These are phyloP conservation scores for Simplicillium aogashimaense DNA, from an alignment of 2,329 filamentous ascomycete genomes.

Conservation along the genomic window DNA sequence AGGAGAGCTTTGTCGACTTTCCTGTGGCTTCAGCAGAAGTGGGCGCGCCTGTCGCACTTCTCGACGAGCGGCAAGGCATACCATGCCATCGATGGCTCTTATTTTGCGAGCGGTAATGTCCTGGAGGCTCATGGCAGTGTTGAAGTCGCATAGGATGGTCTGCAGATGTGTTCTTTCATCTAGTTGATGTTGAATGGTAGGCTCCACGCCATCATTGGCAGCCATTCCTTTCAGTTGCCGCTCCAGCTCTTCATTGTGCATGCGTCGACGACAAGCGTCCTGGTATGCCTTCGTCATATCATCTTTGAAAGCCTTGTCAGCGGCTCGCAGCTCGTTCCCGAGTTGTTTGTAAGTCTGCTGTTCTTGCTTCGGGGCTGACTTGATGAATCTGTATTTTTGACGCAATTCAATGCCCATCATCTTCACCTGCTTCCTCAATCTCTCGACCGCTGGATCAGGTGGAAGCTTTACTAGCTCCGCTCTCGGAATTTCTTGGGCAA, in stretches of 20 bases:
- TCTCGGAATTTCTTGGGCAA: slow-evolving; percentile 3
- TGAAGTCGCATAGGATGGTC: slow-evolving; percentile 3
- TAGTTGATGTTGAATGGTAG: slow-evolving; percentile 1
- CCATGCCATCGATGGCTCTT: slow-evolving; percentile 6
- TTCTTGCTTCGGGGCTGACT: not conserved
- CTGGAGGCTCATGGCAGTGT: not conserved
- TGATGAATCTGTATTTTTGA: slow-evolving; percentile 6
- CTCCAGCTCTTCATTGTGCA: slow-evolving; percentile 5
- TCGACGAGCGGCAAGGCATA: slow-evolving; percentile 4
- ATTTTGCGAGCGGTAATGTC: slow-evolving; percentile 2
- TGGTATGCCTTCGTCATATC: slow-evolving; percentile 5
- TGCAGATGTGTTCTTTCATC: slow-evolving; percentile 1
- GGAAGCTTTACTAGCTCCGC: slow-evolving; percentile 4
- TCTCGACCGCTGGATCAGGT: slow-evolving; percentile 1
- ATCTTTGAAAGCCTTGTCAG: slow-evolving; percentile 3
- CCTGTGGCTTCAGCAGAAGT: not conserved
- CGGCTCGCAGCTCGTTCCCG: not conserved
- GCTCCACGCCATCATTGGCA: slow-evolving; percentile 1
- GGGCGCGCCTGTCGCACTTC: slow-evolving; percentile 5
- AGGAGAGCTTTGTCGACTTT: slow-evolving; percentile 1
- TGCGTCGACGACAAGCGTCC: slow-evolving; percentile 2
- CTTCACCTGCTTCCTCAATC: slow-evolving; percentile 1
- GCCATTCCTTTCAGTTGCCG: slow-evolving; percentile 2
- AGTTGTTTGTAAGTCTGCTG: not conserved
- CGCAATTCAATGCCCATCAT: not conserved